phyloP scores from a whole-genome alignment of 106 monocot species.

The Cymbidium sinense region DNA sequence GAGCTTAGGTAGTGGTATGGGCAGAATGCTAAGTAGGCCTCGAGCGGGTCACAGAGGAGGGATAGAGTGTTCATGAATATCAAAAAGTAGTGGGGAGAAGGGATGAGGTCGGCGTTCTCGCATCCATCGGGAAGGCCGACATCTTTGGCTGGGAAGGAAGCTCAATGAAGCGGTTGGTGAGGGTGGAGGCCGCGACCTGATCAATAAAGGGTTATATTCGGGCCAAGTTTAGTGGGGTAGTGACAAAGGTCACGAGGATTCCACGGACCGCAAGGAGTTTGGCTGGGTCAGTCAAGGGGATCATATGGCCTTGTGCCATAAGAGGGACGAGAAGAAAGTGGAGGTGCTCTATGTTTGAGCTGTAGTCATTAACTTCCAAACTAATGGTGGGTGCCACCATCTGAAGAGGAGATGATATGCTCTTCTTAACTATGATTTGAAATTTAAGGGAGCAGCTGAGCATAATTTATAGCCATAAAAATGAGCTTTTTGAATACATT shows the following conservation, averaged over 20 bases:
- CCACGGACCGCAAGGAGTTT: constrained; percentile 21
- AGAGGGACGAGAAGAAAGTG: constrained; percentile 39
- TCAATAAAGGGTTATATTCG: constrained; percentile 13
- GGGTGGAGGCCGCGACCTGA: neutral
- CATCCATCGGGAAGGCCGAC: constrained; percentile 29
- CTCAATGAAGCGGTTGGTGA: constrained; percentile 11
- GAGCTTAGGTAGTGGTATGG: no score
- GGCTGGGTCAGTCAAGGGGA: no score
- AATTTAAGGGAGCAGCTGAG: no score
- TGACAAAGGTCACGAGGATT: constrained; percentile 21
- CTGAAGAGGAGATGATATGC: no score
- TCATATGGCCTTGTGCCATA: constrained; percentile 37
- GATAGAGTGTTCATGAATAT: constrained; percentile 18
- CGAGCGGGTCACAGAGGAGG: constrained; percentile 5
- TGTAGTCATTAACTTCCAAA: no score
- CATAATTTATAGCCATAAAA: no score
- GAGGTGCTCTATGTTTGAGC: no score
- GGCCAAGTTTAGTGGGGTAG: constrained; percentile 24
- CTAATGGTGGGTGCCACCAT: no score
- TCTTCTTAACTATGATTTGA: no score
- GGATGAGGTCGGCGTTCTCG: constrained; percentile 34
- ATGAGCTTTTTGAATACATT: no score
- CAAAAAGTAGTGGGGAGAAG: neutral
- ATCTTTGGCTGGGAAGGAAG: constrained; percentile 17
- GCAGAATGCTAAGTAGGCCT: constrained; percentile 16